phyloP scores from a whole-genome alignment of 176 grass and related monocot genomes.

The Poa pratensis region DNA sequence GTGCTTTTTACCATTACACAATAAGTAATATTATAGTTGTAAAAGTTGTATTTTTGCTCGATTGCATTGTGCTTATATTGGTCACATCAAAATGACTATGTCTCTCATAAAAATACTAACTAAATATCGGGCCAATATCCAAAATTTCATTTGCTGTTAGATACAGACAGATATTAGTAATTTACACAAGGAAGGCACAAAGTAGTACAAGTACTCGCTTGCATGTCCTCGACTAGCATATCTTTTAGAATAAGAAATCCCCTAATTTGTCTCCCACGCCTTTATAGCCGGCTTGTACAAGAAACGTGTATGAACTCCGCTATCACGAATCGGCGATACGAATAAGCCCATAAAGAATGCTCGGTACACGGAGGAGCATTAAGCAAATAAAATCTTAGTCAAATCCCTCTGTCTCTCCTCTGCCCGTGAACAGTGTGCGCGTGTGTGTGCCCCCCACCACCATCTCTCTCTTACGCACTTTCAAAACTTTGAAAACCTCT shows the following conservation, averaged over 20 bases:
- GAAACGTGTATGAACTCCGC: constrained; percentile 51
- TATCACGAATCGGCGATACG: constrained; percentile 37
- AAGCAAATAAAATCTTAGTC: constrained; percentile 33
- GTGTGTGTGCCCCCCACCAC: constrained; percentile 46
- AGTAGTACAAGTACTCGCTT: not conserved
- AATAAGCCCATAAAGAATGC: constrained; percentile 39
- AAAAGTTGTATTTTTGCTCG: too few relatives aligned
- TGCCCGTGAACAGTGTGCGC: not conserved
- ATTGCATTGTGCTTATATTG: not conserved
- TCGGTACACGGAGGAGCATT: constrained; percentile 37
- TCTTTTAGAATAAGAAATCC: constrained; percentile 12
- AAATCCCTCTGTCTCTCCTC: constrained; percentile 36
- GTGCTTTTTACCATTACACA: too few relatives aligned
- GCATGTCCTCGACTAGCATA: constrained; percentile 8
- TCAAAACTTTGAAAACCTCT: constrained; percentile 49
- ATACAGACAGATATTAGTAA: not conserved
- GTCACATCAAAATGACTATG: not conserved
- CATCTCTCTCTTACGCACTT: constrained; percentile 24
- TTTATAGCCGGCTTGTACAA: constrained; percentile 48
- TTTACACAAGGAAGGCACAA: not conserved
- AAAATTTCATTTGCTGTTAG: not conserved
- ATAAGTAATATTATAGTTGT: too few relatives aligned
- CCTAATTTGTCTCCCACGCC: not conserved
- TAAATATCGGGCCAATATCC: not conserved
- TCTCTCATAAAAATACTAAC: not conserved